phyloP scores from a whole-genome alignment of 306 rosid genomes.

The Mimosa bimucronata region DNA sequence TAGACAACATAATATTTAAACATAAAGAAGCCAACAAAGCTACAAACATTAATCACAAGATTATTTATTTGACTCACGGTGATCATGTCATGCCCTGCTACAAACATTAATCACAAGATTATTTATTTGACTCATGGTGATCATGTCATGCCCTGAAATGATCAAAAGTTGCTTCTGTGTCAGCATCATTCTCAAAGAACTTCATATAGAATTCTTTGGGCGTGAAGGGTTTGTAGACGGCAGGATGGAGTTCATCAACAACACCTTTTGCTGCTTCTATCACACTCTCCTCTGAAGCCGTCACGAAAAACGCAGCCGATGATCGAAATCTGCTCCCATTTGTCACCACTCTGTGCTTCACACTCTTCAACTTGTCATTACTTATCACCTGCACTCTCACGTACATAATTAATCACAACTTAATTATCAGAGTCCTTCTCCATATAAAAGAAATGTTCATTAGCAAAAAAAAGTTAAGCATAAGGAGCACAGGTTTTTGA shows the following conservation, averaged over 20 bases:
- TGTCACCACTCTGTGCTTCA: conserved; percentile 61
- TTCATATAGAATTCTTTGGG: conserved; percentile 38
- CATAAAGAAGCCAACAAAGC: background rate
- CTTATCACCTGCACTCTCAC: conserved; percentile 47
- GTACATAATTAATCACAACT: background rate
- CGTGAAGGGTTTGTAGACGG: conserved; percentile 36
- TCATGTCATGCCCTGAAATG: background rate
- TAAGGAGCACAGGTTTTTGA: too few species aligned
- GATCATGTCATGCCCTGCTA: background rate
- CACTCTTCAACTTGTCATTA: conserved; percentile 53
- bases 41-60: background rate
- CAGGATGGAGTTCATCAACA: conserved; percentile 27
- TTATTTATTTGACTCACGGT: background rate
- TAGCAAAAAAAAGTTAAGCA: background rate
- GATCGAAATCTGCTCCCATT: conserved; percentile 46
- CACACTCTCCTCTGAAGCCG: conserved; percentile 35
- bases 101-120: background rate
- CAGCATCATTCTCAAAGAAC: conserved; percentile 20
- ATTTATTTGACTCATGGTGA: background rate
- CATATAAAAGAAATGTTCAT: background rate
- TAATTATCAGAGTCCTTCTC: background rate
- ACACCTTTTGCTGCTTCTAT: conserved; percentile 48
- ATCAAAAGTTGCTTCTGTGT: conserved; percentile 19
- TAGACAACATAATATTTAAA: background rate
- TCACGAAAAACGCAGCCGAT: conserved; percentile 33